A percentile compares a stretch with the other conserved stretches of the same genome.
Conservation (phyloP, 352 stramenopile species). For the Phytopythium helicoides region DNA sequence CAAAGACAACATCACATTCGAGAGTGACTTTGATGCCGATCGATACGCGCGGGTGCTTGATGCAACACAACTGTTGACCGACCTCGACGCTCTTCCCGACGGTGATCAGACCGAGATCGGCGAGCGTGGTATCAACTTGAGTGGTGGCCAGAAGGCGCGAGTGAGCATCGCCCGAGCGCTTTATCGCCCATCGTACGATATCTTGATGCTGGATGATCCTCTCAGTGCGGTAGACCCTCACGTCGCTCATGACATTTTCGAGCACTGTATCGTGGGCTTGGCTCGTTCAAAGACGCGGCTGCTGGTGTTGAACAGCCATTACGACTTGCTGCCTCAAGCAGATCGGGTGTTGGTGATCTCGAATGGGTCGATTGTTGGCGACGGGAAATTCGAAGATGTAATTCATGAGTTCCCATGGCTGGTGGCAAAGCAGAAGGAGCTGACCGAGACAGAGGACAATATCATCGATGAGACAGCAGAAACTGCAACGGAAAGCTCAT, state of each 20-base stretch:
- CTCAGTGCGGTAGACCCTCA: constrained; percentile 93
- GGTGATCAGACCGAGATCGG: constrained; percentile 94
- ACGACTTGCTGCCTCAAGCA: constrained; percentile 73
- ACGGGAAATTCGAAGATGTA: constrained; percentile 70
- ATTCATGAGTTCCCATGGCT: constrained; percentile 24
- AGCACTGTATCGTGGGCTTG: constrained; percentile 70
- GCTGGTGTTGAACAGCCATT: constrained; percentile 90
- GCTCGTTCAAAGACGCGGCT: constrained; percentile 63
- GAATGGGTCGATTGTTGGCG: constrained; percentile 66
- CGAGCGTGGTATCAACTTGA: constrained; percentile 94
- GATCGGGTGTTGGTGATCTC: constrained; percentile 53
- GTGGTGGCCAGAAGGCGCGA: constrained; percentile 89
- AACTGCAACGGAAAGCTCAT: too few relatives aligned
- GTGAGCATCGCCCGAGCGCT: constrained; percentile 86
- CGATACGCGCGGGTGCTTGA: constrained; percentile 49
- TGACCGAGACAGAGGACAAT: background rate
- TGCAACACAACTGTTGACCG: constrained; percentile 76
- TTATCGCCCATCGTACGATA: constrained; percentile 80
- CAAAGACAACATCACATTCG: constrained; percentile 42
- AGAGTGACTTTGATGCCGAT: constrained; percentile 14
- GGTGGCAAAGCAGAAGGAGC: background rate
- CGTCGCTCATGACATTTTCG: constrained; percentile 90
- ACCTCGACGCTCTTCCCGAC: constrained; percentile 81
- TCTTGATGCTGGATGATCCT: constrained; percentile 93
- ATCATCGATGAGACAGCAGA: background rate